Percentiles rank a stretch among this genome's conserved stretches.
Evolutionary conservation across 1,139 yeast genomes (phyloP).

Genomic region (Candida sojae): DNA sequence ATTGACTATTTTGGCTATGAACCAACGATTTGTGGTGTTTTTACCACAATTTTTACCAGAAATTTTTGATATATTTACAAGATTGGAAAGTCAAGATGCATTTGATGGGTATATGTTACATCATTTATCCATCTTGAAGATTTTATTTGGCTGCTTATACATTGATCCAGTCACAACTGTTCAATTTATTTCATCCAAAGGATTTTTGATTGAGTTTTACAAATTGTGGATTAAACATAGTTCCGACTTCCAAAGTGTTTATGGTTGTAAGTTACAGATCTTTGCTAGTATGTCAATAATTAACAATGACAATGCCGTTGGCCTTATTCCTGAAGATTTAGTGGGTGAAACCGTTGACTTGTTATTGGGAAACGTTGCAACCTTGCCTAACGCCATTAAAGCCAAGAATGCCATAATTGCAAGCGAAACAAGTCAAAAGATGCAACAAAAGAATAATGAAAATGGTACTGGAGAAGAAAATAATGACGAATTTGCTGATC

Average conservation of each 20-base stretch:
- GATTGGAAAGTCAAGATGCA: conserved; percentile 40
- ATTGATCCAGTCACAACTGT: conserved; percentile 42
- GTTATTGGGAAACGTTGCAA: conserved; percentile 42
- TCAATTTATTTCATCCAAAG: conserved; percentile 38
- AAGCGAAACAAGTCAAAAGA: conserved; percentile 34
- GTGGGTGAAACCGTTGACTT: conserved; percentile 43
- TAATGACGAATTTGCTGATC: conserved; percentile 31
- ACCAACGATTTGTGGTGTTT: conserved; percentile 31
- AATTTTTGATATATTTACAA: conserved; percentile 35
- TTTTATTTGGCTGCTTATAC: conserved; percentile 42
- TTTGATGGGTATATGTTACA: conserved; percentile 53
- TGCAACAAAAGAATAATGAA: conserved; percentile 20
- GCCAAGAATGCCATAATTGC: conserved; percentile 45
- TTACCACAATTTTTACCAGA: conserved; percentile 40
- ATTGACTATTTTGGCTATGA: conserved; percentile 40
- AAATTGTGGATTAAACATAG: conserved; percentile 53
- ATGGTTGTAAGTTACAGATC: conserved; percentile 57
- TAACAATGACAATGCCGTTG: conserved; percentile 28
- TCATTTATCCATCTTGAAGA: conserved; percentile 45
- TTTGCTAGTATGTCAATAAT: conserved; percentile 40
- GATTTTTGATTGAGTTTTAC: conserved; percentile 39
- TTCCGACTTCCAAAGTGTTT: conserved; percentile 53
- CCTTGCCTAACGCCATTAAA: conserved; percentile 50
- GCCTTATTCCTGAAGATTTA: conserved; percentile 36
- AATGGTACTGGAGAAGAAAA: conserved; percentile 29